These are phyloP conservation scores for Dioscorea alata DNA, from an alignment of 106 monocot species.

Conservation along the genomic window DNA sequence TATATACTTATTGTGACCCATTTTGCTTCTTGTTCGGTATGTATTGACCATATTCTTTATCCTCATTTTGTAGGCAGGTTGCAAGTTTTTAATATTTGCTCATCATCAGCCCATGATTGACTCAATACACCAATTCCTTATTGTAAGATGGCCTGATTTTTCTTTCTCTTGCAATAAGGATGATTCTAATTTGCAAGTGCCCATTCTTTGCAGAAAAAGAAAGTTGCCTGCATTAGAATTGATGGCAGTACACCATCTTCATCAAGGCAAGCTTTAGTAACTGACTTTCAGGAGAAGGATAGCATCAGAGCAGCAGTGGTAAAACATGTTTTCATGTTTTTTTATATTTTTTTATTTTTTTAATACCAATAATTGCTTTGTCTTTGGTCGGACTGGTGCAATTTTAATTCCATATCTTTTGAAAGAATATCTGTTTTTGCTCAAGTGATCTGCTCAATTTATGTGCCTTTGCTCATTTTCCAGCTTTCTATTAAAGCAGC, in stretches of 20 bases:
- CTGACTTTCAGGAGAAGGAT: conserved; percentile 83
- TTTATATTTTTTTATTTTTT: background rate
- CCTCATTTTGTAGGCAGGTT: conserved; percentile 55
- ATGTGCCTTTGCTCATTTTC: conserved; percentile 16
- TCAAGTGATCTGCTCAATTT: background rate
- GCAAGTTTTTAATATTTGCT: conserved; percentile 92
- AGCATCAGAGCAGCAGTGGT: conserved; percentile 83
- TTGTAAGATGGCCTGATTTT: conserved; percentile 36
- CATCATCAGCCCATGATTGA: conserved; percentile 93
- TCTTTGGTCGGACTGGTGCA: no score
- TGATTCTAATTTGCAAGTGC: background rate
- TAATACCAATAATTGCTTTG: no score
- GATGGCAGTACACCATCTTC: conserved; percentile 84
- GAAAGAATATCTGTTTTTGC: background rate
- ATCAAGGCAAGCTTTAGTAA: conserved; percentile 74
- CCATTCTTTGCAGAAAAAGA: conserved; percentile 62
- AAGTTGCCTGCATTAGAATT: conserved; percentile 89
- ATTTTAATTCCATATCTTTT: background rate
- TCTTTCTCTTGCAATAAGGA: background rate
- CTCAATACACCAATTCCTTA: conserved; percentile 63
- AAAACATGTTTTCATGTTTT: conserved; percentile 4
- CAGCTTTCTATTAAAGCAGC: conserved; percentile 97
- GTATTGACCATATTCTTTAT: background rate
- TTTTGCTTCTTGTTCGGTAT: background rate
- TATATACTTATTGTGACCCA: no score